Evolutionary conservation across 331 rosid species (phyloP).

Genomic region (Erythrophleum ivorense): DNA sequence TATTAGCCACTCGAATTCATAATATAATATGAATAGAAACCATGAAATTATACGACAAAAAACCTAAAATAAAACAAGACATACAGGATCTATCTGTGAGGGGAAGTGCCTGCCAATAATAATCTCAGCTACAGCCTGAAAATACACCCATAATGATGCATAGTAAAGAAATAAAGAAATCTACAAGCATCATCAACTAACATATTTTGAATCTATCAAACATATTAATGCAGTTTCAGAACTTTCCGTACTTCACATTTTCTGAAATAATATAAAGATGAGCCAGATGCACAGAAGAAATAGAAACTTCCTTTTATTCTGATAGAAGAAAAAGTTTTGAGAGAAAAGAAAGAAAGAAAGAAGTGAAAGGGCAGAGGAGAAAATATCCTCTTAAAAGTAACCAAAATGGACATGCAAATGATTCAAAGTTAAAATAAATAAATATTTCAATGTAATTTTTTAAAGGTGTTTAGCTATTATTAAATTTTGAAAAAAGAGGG

Average conservation of each 20-base stretch:
- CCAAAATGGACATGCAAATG: slow-evolving; percentile 15
- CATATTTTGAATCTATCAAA: slow-evolving; percentile 17
- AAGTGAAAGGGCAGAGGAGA: background rate
- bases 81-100: slow-evolving; percentile 70
- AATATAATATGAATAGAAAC: slow-evolving; percentile 1
- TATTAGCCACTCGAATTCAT: background rate
- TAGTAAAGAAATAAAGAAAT: slow-evolving; percentile 3
- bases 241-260: background rate
- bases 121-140: slow-evolving; percentile 84
- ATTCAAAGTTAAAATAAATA: background rate
- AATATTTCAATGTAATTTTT: slow-evolving; percentile 4
- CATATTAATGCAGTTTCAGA: background rate
- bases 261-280: slow-evolving; percentile 1
- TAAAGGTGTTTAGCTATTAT: background rate
- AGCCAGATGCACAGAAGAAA: background rate
- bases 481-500: slow-evolving; percentile 2
- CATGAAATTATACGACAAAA: slow-evolving; percentile 3
- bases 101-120: slow-evolving; percentile 58
- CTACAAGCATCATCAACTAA: slow-evolving; percentile 12
- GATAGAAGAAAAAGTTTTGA: background rate
- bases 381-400: slow-evolving; percentile 6
- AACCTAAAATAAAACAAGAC: slow-evolving; percentile 36
- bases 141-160: slow-evolving; percentile 36
- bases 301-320: background rate
- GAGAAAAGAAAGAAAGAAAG: slow-evolving; percentile 14